A percentile compares a stretch with the other conserved stretches of the same genome.
Conservation (phyloP, 345 rosid genomes). For the Erysimum cheiranthoides region DNA sequence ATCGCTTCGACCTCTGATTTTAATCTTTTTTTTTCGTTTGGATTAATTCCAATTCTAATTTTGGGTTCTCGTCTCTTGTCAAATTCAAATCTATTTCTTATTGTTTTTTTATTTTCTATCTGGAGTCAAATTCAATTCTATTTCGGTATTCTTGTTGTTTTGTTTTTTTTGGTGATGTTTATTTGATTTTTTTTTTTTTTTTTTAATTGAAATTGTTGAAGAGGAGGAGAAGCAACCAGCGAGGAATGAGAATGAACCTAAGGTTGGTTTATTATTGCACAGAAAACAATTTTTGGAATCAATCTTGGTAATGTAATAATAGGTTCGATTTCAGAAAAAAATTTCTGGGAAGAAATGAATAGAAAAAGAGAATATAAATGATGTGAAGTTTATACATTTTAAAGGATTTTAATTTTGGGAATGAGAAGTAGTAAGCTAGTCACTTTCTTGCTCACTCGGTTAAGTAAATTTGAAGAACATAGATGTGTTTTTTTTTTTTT, state of each 20-base stretch:
- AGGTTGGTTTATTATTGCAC: constrained; percentile 49
- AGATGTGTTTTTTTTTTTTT: not conserved
- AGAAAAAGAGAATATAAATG: not conserved
- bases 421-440: constrained; percentile 17
- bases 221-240: constrained; percentile 61
- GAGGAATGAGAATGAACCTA: constrained; percentile 50
- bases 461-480: not conserved
- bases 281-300: not conserved
- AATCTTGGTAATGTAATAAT: not conserved
- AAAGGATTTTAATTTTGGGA: constrained; percentile 4
- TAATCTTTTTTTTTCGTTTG: constrained; percentile 4
- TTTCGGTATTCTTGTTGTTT: no score
- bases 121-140: constrained; percentile 23
- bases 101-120: not conserved
- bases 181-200: not conserved
- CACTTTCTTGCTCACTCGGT: constrained; percentile 17
- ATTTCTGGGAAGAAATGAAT: not conserved
- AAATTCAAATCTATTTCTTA: constrained; percentile 34
- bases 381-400: constrained; percentile 12
- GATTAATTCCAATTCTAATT: constrained; percentile 35
- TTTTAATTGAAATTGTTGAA: constrained; percentile 35
- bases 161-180: constrained; percentile 18
- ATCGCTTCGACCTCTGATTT: constrained; percentile 42
- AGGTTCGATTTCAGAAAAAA: not conserved
- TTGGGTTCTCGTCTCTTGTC: constrained; percentile 28